Evolutionary conservation across 148 eudicot species (phyloP).

Genomic region (Drosera capensis): DNA sequence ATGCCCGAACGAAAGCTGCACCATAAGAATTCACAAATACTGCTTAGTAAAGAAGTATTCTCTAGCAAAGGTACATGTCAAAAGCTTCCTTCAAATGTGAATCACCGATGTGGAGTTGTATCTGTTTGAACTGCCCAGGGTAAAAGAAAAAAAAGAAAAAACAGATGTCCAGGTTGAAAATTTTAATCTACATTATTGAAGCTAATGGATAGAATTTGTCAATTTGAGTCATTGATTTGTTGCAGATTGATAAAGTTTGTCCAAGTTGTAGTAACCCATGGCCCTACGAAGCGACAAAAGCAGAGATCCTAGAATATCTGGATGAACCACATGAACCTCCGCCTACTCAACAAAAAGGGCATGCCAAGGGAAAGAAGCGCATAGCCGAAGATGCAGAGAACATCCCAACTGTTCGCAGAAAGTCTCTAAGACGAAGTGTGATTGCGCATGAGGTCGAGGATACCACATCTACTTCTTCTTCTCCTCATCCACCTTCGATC

Average conservation of each 20-base stretch:
- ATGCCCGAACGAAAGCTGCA: conserved; percentile 61
- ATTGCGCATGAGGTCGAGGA: too few relatives aligned
- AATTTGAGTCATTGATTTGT: background rate
- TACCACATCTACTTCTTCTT: conserved; percentile 7
- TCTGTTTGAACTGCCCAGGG: too few relatives aligned
- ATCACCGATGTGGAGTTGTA: background rate
- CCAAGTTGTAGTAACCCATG: conserved; percentile 63
- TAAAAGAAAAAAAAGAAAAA: too few relatives aligned
- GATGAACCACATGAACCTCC: conserved; percentile 16
- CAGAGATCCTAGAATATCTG: conserved; percentile 36
- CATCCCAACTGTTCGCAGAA: too few relatives aligned
- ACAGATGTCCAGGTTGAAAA: background rate
- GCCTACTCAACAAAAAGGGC: conserved; percentile 14
- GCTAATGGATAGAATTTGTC: background rate
- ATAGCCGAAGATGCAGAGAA: conserved; percentile 9
- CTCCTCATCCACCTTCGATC: conserved; percentile 12
- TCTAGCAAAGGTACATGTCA: conserved; percentile 36
- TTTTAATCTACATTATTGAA: too few relatives aligned
- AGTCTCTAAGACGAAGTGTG: too few relatives aligned
- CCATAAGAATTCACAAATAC: conserved; percentile 58
- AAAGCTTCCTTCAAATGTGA: background rate
- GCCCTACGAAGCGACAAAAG: conserved; percentile 36
- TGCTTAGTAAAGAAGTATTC: conserved; percentile 70
- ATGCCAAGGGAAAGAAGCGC: conserved; percentile 11
- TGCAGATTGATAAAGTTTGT: conserved; percentile 64